phyloP scores from a whole-genome alignment of 768 basidiomycete species.

The Polyporus arcularius region DNA sequence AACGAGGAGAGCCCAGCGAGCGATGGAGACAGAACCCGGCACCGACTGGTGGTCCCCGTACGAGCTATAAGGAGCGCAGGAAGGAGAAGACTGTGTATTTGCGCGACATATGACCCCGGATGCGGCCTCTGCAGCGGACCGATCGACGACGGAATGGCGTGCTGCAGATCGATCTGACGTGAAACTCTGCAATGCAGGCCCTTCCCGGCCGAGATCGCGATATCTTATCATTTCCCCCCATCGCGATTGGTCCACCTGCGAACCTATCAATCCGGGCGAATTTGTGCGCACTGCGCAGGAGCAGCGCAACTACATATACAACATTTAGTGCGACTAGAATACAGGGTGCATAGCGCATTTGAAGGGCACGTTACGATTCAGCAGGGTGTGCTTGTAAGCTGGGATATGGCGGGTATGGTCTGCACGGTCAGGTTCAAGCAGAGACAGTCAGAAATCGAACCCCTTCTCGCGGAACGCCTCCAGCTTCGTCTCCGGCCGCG shows the following conservation, averaged over 20 bases:
- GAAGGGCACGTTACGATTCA: not conserved
- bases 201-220: slow-evolving; percentile 7
- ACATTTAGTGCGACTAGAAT: slow-evolving; percentile 2
- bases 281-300: too few relatives aligned
- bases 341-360: slow-evolving; percentile 11
- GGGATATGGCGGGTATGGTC: too few relatives aligned
- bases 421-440: too few relatives aligned
- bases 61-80: not conserved
- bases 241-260: slow-evolving; percentile 8
- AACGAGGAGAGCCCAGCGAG: not conserved
- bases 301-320: not conserved
- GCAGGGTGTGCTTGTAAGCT: not conserved
- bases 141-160: slow-evolving; percentile 13
- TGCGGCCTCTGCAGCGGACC: slow-evolving; percentile 5
- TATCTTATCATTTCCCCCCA: slow-evolving; percentile 9
- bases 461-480: slow-evolving; percentile 79
- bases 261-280: too few relatives aligned
- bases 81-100: not conserved
- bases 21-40: not conserved
- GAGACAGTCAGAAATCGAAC: slow-evolving; percentile 74
- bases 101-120: slow-evolving; percentile 13
- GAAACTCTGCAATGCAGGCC: slow-evolving; percentile 5
- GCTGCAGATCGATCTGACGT: slow-evolving; percentile 26
- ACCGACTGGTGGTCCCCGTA: not conserved
- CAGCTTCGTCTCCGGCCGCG: slow-evolving; percentile 63